These are phyloP conservation scores for Cytospora paraplurivora DNA, from an alignment of 2,329 filamentous ascomycete genomes.

Conservation along the genomic window DNA sequence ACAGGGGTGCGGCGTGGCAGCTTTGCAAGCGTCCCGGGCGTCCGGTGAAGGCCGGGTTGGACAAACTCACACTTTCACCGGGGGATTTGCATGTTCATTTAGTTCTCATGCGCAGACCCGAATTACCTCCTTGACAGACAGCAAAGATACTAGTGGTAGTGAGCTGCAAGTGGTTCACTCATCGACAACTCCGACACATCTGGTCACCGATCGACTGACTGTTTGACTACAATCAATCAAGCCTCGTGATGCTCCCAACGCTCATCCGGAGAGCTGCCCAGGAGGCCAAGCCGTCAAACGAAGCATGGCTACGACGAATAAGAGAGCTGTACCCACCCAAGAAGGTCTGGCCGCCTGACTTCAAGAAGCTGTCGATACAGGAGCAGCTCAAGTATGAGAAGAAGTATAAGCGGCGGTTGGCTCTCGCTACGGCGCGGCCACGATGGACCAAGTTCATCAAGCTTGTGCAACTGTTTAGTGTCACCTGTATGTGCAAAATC, in stretches of 20 bases:
- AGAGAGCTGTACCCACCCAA: slow-evolving; percentile 64
- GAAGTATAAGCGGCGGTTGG: slow-evolving; percentile 71
- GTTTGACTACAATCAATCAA: not conserved
- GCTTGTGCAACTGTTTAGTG: slow-evolving; percentile 63
- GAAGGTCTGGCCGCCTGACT: slow-evolving; percentile 78
- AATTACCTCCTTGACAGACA: no score
- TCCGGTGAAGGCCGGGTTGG: no score
- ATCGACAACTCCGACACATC: no score
- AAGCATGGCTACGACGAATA: slow-evolving; percentile 27
- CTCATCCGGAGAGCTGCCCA: slow-evolving; percentile 46
- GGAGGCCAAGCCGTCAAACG: slow-evolving; percentile 34
- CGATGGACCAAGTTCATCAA: slow-evolving; percentile 66
- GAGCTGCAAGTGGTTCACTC: no score
- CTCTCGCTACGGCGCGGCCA: slow-evolving; percentile 62
- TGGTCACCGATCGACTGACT: no score
- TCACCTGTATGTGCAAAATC: slow-evolving; percentile 52
- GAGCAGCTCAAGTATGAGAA: slow-evolving; percentile 79
- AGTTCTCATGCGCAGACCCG: no score
- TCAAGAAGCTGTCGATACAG: slow-evolving; percentile 67
- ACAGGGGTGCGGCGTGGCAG: slow-evolving; percentile 13
- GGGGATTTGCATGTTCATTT: not conserved
- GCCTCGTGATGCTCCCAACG: slow-evolving; percentile 50
- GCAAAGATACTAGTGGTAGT: no score
- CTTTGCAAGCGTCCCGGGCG: not conserved
- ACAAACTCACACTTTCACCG: not conserved